phyloP scores from a whole-genome alignment of 2,329 filamentous ascomycete genomes.

The Ustulina deusta region DNA sequence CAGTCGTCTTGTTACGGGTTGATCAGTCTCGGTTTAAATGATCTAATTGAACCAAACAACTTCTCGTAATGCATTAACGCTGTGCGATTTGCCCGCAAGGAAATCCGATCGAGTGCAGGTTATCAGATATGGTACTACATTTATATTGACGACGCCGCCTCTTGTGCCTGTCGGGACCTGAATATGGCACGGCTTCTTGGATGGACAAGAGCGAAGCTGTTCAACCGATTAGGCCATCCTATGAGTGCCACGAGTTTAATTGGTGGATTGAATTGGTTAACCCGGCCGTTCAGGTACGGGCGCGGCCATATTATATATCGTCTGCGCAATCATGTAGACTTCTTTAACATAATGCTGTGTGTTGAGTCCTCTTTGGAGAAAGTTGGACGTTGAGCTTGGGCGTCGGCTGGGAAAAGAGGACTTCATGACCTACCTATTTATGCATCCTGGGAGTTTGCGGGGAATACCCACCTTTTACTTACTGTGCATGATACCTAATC shows the following conservation, averaged over 20 bases:
- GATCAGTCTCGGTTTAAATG: conserved; percentile 3
- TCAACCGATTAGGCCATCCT: not conserved
- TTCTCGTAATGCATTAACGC: not conserved
- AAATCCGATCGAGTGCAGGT: not conserved
- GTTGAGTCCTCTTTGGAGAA: not conserved
- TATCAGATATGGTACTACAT: not conserved
- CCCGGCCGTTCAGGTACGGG: not conserved
- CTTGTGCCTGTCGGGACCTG: not conserved
- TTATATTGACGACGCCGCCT: not conserved
- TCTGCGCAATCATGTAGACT: conserved; percentile 10
- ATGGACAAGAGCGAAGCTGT: not conserved
- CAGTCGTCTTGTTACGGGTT: not conserved
- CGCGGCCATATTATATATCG: not conserved
- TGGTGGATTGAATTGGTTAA: not conserved
- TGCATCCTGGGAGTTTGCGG: conserved; percentile 35
- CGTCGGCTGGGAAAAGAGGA: conserved; percentile 21
- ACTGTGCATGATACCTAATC: conserved; percentile 35
- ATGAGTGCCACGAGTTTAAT: not conserved
- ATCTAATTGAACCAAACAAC: not conserved
- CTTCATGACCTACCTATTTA: conserved; percentile 21
- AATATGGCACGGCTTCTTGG: conserved; percentile 5
- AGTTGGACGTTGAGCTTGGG: not conserved
- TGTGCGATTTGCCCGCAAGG: not conserved
- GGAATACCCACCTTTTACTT: conserved; percentile 36
- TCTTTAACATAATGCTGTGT: conserved; percentile 6